These are phyloP conservation scores for Lactarius deliciosus DNA, from an alignment of 768 basidiomycete genomes.

Conservation along the genomic window DNA sequence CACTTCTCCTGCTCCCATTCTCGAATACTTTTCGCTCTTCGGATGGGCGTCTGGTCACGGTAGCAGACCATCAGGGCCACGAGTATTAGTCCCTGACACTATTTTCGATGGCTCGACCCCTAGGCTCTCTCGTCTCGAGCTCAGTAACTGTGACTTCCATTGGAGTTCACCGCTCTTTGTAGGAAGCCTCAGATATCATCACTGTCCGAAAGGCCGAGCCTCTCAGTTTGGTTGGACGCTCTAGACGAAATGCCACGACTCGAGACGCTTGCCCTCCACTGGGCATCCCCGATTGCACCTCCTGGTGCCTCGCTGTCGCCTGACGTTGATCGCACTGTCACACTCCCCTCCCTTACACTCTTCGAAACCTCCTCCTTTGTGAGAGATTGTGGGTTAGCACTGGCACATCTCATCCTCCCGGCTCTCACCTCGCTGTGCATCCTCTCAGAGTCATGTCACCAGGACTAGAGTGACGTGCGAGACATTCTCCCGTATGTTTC, in stretches of 20 bases:
- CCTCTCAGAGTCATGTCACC: neutral
- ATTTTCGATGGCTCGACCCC: slow-evolving; percentile 4
- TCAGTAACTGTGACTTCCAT: neutral
- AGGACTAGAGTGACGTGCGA: neutral
- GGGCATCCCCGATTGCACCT: neutral
- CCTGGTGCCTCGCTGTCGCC: neutral
- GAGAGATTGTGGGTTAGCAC: neutral
- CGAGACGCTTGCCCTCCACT: neutral
- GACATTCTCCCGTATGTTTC: neutral
- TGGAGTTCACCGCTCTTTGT: slow-evolving; percentile 13
- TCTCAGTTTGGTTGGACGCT: slow-evolving; percentile 1
- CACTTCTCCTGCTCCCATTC: no score
- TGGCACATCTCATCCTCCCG: slow-evolving; percentile 19
- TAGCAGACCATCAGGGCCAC: no score
- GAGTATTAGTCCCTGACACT: neutral
- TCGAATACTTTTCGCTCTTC: no score
- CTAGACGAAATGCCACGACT: slow-evolving; percentile 2
- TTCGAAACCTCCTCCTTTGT: neutral
- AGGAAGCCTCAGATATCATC: neutral
- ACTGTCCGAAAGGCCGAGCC: neutral
- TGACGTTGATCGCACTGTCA: neutral
- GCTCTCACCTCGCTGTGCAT: neutral
- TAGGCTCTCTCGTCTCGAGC: neutral
- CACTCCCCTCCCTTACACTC: slow-evolving; percentile 4
- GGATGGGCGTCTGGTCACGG: no score